Base-by-base conservation (phyloP, 2,329 filamentous ascomycete species). In the Colletotrichum agaves region DNA sequence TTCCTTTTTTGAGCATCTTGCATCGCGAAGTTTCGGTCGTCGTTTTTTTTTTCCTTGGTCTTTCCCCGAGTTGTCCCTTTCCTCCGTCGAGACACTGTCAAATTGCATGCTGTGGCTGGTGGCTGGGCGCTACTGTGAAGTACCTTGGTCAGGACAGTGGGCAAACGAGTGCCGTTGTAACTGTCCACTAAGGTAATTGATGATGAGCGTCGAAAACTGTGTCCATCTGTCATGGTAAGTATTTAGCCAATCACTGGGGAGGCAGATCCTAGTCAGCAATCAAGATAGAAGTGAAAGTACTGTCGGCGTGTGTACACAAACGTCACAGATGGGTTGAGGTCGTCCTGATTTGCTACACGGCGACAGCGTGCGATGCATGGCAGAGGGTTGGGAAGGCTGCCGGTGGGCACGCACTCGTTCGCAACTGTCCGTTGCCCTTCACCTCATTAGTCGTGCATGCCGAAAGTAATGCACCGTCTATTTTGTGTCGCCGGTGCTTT, bases 381-480 rank as follows among this genome's bases (percentile, higher is more conserved):
- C 27, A 27, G 27, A 27, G 6, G 27, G 27, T 27, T 27, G 27
- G 27, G 27, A 6, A 27, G 6, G 27, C 27, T 27, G 27, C 27
- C 27, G 35, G 46, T 61, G 11, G 44, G 37, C 56, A 27, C 56
- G 41, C 41, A 27, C 27, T 39, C 39, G 37, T 62, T 44, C 23
- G 23, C 23, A 35, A 46, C 35, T 53, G 23, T n/a, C 27, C 19
- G 21, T 19, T 27, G 17, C 35, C 53, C 50, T 50, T 41, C 50
- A 21, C 43, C 33, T 56, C 50, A 49, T 50, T 43, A 62, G 35
- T 63, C 50, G 52, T 63, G 35, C 35, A 44, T 27, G 50, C 43
- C 44, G 41, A 56, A 47, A n/a, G 47, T 23, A 31, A 19, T n/a
- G 19, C 57, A n/a, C 61, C 61, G 17, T 21, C 35, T 31, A 41